Base-by-base conservation (phyloP, 495 filamentous ascomycete species). In the Trichoderma asperelloides region DNA sequence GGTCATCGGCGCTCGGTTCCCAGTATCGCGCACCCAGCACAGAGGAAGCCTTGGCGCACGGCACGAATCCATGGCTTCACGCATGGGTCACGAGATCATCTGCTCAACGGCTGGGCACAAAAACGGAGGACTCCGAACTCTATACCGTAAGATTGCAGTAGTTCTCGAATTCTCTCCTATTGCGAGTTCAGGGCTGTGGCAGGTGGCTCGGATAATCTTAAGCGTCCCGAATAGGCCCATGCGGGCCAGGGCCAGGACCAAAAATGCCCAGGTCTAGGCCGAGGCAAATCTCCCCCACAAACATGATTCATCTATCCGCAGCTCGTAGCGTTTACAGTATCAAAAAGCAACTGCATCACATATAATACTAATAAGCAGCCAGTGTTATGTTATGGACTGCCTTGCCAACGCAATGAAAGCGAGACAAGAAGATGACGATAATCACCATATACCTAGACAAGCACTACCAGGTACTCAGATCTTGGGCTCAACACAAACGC, bases 241-340 rank as follows among this genome's bases (percentile, higher is more conserved):
- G 49, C 21, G 23, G 25, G 49, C 23, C 23, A n/a, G 4, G 16
- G 13, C 18, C 49, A 55, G 49, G 23, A 55, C 49, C 49, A 11
- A 11, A 25, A 25, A 21, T 55, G 23, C 21, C 25, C 25, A 60
- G 55, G 55, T 60, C 23, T 25, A 3, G 27, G 55, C 27, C 25
- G 55, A 60, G 55, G 55, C 55, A 27, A 60, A 60, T 60, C 55
- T 60, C 55, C 55, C 47, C 55, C 55, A 60, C 55, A 60, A 60
- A 60, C 55, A 21, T 60, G 55, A 13, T 60, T 30, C 23, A 60
- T 60, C 23, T 15, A 25, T 25, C 49, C 43, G n/a, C 43, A 15
- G 43, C 43, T 6, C 16, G 43, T 47, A 15, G 43, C 16, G 43
- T 47, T n/a, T 47, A 8, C 9, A 8, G 9, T 37, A 37, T 37